Evolutionary conservation across 1,139 yeast species (phyloP).

Genomic region (Blastobotrys raffinosifermentans): DNA sequence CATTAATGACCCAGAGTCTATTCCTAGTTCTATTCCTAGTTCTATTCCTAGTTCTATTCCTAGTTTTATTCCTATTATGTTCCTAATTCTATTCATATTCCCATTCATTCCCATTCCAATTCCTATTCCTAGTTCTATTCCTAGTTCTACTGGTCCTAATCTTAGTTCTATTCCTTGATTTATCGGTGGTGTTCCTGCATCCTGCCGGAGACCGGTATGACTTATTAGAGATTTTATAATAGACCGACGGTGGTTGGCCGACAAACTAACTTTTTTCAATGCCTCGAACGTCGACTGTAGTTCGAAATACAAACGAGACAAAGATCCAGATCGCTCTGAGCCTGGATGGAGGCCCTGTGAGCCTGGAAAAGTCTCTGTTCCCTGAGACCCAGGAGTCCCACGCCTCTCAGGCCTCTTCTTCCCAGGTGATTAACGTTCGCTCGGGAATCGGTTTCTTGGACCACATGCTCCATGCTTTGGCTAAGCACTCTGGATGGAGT

Average conservation of each 20-base stretch:
- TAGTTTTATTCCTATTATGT: too few relatives aligned
- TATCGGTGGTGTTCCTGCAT: not conserved
- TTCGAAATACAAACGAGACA: conserved; percentile 85
- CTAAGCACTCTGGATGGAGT: conserved; percentile 97
- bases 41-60: too few relatives aligned
- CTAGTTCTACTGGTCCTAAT: too few relatives aligned
- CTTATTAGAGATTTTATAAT: not conserved
- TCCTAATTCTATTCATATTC: too few relatives aligned
- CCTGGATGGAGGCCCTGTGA: conserved; percentile 75
- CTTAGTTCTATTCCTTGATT: too few relatives aligned
- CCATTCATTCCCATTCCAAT: too few relatives aligned
- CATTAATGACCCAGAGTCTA: too few relatives aligned
- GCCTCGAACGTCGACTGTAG: conserved; percentile 43
- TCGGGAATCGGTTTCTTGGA: conserved; percentile 95
- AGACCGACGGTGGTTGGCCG: not conserved
- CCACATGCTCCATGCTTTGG: conserved; percentile 95
- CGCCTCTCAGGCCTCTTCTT: conserved; percentile 55
- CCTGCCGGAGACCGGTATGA: not conserved
- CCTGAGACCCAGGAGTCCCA: conserved; percentile 37
- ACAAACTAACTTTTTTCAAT: conserved; percentile 8
- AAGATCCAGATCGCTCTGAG: conserved; percentile 81
- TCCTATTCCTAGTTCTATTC: too few relatives aligned
- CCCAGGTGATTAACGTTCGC: conserved; percentile 72
- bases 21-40: too few relatives aligned
- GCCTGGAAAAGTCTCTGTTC: conserved; percentile 50